These are phyloP conservation scores for Dothistroma septosporum DNA, from an alignment of 2,329 filamentous ascomycete genomes.

Conservation along the genomic window DNA sequence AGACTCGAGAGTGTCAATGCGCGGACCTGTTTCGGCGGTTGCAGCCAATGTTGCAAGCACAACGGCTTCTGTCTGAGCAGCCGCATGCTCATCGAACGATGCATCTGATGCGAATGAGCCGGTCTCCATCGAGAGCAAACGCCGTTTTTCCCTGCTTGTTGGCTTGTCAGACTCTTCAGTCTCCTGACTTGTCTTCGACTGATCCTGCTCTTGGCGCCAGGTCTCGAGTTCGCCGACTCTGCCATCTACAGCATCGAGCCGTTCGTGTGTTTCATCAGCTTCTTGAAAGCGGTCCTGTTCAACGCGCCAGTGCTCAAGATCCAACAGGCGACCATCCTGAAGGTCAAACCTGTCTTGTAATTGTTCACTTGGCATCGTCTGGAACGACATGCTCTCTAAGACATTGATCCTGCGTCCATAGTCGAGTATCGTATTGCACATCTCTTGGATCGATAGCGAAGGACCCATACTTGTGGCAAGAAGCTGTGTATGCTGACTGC, in stretches of 20 bases:
- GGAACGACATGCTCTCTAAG: constrained; percentile 68
- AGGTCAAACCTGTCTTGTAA: constrained; percentile 65
- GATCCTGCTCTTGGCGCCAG: constrained; percentile 28
- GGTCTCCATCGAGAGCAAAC: constrained; percentile 29
- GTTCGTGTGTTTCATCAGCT: constrained; percentile 39
- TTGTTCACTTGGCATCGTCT: constrained; percentile 62
- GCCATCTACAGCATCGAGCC: constrained; percentile 47
- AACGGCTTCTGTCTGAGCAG: constrained; percentile 33
- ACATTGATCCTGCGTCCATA: constrained; percentile 59
- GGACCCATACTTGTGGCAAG: constrained; percentile 13
- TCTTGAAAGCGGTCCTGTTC: constrained; percentile 27
- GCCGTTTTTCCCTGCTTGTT: constrained; percentile 31
- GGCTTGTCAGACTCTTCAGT: constrained; percentile 29
- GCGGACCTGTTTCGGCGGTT: constrained; percentile 39
- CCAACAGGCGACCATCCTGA: constrained; percentile 62
- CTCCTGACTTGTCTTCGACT: constrained; percentile 27
- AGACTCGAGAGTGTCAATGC: constrained; percentile 48
- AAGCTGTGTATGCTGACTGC: constrained; percentile 7
- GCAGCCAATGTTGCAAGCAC: constrained; percentile 34
- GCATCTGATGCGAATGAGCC: constrained; percentile 42
- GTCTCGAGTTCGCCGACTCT: constrained; percentile 65
- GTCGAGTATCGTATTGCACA: constrained; percentile 48
- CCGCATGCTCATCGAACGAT: constrained; percentile 35
- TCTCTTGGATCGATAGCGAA: constrained; percentile 40
- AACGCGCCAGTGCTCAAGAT: constrained; percentile 56